These are phyloP conservation scores for Goffeauzyma gilvescens DNA, from an alignment of 768 basidiomycete species.

Conservation along the genomic window DNA sequence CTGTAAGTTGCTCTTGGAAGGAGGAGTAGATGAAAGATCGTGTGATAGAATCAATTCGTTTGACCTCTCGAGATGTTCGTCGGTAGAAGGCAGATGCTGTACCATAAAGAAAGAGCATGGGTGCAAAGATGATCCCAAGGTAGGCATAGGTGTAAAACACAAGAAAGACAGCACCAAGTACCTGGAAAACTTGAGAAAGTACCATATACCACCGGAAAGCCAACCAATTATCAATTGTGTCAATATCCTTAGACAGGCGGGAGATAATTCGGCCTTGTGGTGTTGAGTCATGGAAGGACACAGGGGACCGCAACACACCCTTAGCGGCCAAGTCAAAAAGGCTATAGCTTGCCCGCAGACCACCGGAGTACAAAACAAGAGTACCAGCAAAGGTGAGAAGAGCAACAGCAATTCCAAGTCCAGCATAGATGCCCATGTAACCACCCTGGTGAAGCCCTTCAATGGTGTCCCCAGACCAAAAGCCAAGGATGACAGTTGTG, in stretches of 20 bases:
- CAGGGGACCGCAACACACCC: conserved; percentile 44
- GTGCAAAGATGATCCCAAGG: conserved; percentile 22
- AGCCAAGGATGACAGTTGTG: conserved; percentile 51
- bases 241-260: conserved; percentile 29
- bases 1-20: conserved; percentile 10
- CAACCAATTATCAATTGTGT: conserved; percentile 32
- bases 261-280: conserved; percentile 27
- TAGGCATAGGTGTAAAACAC: conserved; percentile 23
- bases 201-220: conserved; percentile 13
- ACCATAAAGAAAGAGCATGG: conserved; percentile 13
- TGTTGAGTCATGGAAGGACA: conserved; percentile 56
- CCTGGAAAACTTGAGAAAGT: conserved; percentile 6
- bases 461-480: conserved; percentile 48
- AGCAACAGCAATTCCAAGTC: conserved; percentile 36
- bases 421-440: conserved; percentile 47
- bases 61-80: conserved; percentile 11
- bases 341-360: conserved; percentile 33
- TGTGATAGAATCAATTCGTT: conserved; percentile 11
- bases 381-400: conserved; percentile 41
- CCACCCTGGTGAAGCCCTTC: conserved; percentile 41
- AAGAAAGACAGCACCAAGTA: conserved; percentile 22
- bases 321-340: conserved; percentile 43
- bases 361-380: conserved; percentile 37
- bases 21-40: conserved; percentile 11
- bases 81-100: conserved; percentile 7